Evolutionary conservation across 78 protist genomes (phyloP).

Genomic region (Thecamonas trahens): DNA sequence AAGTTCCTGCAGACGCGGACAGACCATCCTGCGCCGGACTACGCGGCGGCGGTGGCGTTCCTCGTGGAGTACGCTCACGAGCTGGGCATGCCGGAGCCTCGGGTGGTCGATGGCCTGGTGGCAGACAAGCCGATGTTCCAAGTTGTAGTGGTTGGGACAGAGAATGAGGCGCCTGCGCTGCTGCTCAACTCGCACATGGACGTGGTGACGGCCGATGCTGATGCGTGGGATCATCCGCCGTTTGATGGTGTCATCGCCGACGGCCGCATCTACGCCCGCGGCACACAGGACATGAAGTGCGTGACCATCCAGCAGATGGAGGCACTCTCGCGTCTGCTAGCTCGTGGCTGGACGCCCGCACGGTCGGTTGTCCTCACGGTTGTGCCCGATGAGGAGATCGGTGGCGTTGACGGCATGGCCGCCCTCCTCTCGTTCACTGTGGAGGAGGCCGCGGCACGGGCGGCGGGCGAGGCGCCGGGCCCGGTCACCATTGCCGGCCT

Average conservation of each 20-base stretch:
- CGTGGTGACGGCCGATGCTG: conserved; percentile 56
- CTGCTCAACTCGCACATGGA: conserved; percentile 72
- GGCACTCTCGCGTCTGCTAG: conserved; percentile 1
- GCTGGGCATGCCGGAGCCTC: background rate
- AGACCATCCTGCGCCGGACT: conserved; percentile 8
- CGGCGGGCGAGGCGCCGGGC: background rate
- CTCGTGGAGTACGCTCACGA: background rate
- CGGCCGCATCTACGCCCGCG: conserved; percentile 67
- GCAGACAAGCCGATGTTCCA: conserved; percentile 39
- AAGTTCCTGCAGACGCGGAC: conserved; percentile 19
- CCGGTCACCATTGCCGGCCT: too few species aligned
- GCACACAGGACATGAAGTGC: conserved; percentile 89
- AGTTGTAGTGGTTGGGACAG: conserved; percentile 48
- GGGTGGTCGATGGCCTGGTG: background rate
- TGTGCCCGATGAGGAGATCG: conserved; percentile 71
- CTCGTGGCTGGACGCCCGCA: background rate
- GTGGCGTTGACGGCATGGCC: conserved; percentile 66
- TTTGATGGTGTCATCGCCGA: conserved; percentile 37
- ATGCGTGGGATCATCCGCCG: conserved; percentile 46
- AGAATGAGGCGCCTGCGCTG: conserved; percentile 47
- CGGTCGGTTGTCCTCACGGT: background rate
- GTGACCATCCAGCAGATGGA: conserved; percentile 60
- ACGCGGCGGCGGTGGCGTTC: background rate
- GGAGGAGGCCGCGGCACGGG: too few species aligned
- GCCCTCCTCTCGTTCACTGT: too few species aligned